A percentile compares a stretch with the other conserved stretches of the same genome.
phyloP scores from a whole-genome alignment of 2,329 filamentous ascomycete genomes.

The Aspergillus flavus region DNA sequence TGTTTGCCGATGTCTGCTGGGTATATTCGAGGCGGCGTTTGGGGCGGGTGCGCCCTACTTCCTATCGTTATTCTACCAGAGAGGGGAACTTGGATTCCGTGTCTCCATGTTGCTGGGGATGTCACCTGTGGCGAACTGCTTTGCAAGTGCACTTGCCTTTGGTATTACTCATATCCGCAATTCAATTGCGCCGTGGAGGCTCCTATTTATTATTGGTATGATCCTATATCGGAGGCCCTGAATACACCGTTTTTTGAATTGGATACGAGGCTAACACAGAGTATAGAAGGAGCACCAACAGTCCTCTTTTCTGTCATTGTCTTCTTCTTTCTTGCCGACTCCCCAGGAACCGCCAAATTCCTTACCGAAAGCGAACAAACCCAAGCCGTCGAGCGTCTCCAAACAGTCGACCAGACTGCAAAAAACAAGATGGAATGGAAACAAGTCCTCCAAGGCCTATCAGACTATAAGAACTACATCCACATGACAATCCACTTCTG shows the following conservation, averaged over 20 bases:
- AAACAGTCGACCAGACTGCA: conserved; percentile 23
- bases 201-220: conserved; percentile 52
- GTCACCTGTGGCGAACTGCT: conserved; percentile 42
- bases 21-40: conserved; percentile 27
- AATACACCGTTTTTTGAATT: no score
- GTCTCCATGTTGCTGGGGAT: conserved; percentile 50
- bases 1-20: conserved; percentile 24
- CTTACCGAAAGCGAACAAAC: conserved; percentile 49
- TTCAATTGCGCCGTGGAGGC: conserved; percentile 35
- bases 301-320: conserved; percentile 45
- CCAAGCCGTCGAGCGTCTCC: conserved; percentile 54
- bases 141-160: conserved; percentile 44
- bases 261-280: not conserved
- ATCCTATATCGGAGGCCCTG: not conserved
- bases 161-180: conserved; percentile 34
- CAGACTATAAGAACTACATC: conserved; percentile 42
- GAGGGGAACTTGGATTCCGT: conserved; percentile 52
- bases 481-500: conserved; percentile 45
- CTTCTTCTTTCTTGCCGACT: conserved; percentile 50
- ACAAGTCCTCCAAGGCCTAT: conserved; percentile 39
- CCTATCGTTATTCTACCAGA: conserved; percentile 54
- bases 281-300: conserved; percentile 43
- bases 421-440: conserved; percentile 31
- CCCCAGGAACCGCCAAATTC: conserved; percentile 46
- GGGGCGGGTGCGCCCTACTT: conserved; percentile 32